Conservation (phyloP, 805 yeast species). For the Lipomyces chichibuensis region DNA sequence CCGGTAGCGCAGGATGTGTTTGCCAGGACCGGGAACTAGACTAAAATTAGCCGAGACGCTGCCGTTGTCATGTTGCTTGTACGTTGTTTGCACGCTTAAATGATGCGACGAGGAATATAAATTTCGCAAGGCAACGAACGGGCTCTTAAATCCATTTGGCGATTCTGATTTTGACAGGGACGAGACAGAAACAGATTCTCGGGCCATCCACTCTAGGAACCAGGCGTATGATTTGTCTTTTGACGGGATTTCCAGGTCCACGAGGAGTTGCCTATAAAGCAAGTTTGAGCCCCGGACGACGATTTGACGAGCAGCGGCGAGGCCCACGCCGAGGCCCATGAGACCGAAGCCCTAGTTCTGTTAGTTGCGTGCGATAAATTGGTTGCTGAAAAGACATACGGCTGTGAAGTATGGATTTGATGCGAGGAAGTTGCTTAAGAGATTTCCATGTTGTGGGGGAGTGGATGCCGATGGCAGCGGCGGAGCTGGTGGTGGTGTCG, state of each 20-base stretch:
- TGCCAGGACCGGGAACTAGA: conserved; percentile 97
- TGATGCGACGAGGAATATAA: conserved; percentile 54
- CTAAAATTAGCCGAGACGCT: conserved; percentile 83
- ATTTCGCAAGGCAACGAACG: conserved; percentile 18
- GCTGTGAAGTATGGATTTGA: conserved; percentile 97
- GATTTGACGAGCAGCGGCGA: conserved; percentile 77
- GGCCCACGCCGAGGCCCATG: conserved; percentile 89
- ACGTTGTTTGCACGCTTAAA: conserved; percentile 85
- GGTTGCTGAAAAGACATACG: conserved; percentile 7
- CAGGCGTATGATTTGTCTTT: conserved; percentile 92
- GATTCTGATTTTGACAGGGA: background rate
- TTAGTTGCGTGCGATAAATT: background rate
- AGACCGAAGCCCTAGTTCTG: conserved; percentile 77
- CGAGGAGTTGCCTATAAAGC: conserved; percentile 78
- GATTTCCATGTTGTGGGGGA: background rate
- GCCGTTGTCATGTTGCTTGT: conserved; percentile 88
- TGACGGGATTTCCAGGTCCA: conserved; percentile 89
- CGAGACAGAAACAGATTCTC: conserved; percentile 25
- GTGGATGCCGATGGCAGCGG: background rate
- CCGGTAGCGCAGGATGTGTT: conserved; percentile 79
- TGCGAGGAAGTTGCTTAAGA: conserved; percentile 44
- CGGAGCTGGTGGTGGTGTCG: background rate
- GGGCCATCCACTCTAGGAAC: conserved; percentile 92
- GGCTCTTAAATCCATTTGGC: background rate
- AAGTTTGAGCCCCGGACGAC: conserved; percentile 64